Evolutionary conservation across 495 filamentous ascomycete species (phyloP).

Genomic region (Friedmanniomyces endolithicus): DNA sequence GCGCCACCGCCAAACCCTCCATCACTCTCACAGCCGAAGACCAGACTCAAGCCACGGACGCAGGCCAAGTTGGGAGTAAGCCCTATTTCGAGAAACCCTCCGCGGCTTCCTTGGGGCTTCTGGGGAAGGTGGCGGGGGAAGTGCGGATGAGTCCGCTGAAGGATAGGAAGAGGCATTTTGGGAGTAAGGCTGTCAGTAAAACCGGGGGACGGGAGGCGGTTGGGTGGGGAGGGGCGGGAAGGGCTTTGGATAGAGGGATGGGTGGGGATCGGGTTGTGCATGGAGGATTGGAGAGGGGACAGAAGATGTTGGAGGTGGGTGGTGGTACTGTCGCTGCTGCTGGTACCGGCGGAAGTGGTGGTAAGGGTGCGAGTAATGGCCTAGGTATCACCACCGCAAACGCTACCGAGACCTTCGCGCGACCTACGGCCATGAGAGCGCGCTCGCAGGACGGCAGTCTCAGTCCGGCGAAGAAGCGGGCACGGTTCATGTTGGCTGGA

Average conservation of each 20-base stretch:
- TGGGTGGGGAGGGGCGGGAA: conserved; percentile 32
- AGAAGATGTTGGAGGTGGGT: conserved; percentile 16
- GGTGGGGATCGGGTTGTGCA: conserved; percentile 6
- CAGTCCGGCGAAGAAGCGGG: conserved; percentile 30
- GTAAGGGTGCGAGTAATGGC: too few relatives aligned
- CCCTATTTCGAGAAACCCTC: conserved; percentile 22
- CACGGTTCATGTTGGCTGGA: conserved; percentile 28
- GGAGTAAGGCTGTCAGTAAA: conserved; percentile 20
- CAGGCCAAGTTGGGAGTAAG: neutral
- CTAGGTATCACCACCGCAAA: too few relatives aligned
- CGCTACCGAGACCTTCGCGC: too few relatives aligned
- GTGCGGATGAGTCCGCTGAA: conserved; percentile 63
- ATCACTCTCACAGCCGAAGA: neutral
- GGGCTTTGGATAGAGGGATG: too few relatives aligned
- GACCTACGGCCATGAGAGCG: neutral
- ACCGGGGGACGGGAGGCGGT: conserved; percentile 26
- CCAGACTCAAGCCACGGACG: too few relatives aligned
- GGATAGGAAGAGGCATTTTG: conserved; percentile 27
- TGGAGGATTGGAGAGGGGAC: conserved; percentile 10
- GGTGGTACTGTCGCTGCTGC: too few relatives aligned
- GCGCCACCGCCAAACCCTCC: conserved; percentile 14
- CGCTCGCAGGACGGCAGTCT: conserved; percentile 10
- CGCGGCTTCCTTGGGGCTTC: conserved; percentile 44
- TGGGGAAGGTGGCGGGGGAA: conserved; percentile 41
- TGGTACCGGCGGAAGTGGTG: too few relatives aligned